A percentile compares a stretch with the other conserved stretches of the same genome.
Evolutionary conservation across 1,284 basidiomycete genomes (phyloP).

Genomic region (Naganishia albida): DNA sequence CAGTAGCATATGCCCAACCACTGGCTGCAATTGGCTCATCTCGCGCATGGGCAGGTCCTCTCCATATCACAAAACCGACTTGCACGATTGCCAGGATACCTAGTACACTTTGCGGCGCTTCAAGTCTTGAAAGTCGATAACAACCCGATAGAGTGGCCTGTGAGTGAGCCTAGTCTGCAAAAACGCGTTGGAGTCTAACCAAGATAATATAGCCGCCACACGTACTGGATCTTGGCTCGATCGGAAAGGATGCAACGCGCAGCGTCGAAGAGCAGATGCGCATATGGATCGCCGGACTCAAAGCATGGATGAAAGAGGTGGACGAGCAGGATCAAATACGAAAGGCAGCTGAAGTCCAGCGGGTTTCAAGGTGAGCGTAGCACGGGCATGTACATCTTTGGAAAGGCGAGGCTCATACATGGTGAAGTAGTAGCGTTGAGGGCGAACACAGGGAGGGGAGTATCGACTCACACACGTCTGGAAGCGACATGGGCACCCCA

Average conservation of each 20-base stretch:
- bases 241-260: conserved; percentile 40
- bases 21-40: neutral
- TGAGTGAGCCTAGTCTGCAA: conserved; percentile 36
- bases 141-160: conserved; percentile 91
- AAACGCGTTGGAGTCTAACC: neutral
- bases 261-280: conserved; percentile 61
- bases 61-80: conserved; percentile 85
- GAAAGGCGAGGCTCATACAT: neutral
- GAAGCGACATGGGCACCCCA: conserved; percentile 10
- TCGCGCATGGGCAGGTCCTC: conserved; percentile 64
- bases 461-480: neutral
- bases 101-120: conserved; percentile 71
- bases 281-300: conserved; percentile 71
- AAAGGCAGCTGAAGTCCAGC: neutral
- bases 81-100: conserved; percentile 73
- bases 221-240: conserved; percentile 11
- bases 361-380: neutral
- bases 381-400: neutral
- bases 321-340: conserved; percentile 35
- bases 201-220: conserved; percentile 5
- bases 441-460: neutral
- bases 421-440: neutral
- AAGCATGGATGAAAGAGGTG: conserved; percentile 65
- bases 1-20: conserved; percentile 38
- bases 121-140: conserved; percentile 83